Percentiles rank a stretch among this genome's conserved stretches.
Conservation (phyloP, 257 asterid species). For the Eucommia ulmoides region DNA sequence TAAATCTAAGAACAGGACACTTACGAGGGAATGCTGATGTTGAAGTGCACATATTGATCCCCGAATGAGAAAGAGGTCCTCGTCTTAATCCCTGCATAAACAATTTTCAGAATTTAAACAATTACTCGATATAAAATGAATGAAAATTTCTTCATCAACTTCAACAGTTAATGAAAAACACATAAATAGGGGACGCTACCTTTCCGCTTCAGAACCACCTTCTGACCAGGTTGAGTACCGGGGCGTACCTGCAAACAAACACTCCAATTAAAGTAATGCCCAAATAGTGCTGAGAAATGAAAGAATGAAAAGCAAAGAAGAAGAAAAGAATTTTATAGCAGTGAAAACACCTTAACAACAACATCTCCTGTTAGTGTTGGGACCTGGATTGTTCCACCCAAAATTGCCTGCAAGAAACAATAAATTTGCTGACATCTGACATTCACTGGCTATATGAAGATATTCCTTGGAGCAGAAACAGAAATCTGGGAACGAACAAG, state of each 20-base stretch:
- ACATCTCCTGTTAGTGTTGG: conserved; percentile 89
- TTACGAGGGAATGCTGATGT: conserved; percentile 82
- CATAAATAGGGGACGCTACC: conserved; percentile 20
- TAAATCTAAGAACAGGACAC: conserved; percentile 12
- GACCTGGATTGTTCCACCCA: conserved; percentile 89
- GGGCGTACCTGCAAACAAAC: conserved; percentile 60
- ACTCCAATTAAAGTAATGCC: background rate
- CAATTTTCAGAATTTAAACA: background rate
- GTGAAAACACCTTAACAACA: conserved; percentile 64
- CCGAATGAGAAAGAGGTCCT: conserved; percentile 67
- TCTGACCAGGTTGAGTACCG: conserved; percentile 95
- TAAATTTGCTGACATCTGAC: too few species aligned
- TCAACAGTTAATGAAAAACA: background rate
- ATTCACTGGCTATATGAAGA: too few species aligned
- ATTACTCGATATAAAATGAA: background rate
- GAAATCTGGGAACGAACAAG: too few species aligned
- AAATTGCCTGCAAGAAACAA: conserved; percentile 69
- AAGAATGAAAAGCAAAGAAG: background rate
- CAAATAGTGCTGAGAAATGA: too few species aligned
- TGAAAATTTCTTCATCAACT: background rate
- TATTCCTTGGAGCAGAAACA: too few species aligned
- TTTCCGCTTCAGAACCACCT: conserved; percentile 73
- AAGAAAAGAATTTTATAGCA: conserved; percentile 6
- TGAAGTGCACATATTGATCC: conserved; percentile 84
- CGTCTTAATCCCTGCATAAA: conserved; percentile 60